Conservation (phyloP, 192 early-diverging fungal species). For the Mortierella hygrophila region DNA sequence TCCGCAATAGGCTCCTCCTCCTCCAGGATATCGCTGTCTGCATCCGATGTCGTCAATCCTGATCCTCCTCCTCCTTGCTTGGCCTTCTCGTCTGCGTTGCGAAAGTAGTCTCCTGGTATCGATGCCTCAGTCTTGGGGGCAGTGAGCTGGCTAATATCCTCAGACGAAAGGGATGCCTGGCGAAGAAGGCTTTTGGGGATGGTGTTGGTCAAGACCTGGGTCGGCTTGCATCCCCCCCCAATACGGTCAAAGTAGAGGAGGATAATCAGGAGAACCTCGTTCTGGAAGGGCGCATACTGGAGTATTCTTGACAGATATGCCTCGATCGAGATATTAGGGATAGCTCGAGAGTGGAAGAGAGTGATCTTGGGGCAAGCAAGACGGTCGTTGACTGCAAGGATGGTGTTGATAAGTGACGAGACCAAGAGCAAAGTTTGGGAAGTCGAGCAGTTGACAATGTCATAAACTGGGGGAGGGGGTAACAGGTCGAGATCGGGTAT, state of each 20-base stretch:
- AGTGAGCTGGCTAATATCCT: slow-evolving; percentile 31
- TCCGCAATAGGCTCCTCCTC: slow-evolving; percentile 53
- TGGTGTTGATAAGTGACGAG: slow-evolving; percentile 62
- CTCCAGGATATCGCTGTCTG: slow-evolving; percentile 20
- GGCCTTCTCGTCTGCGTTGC: slow-evolving; percentile 23
- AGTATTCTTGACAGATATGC: slow-evolving; percentile 77
- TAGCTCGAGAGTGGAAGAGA: slow-evolving; percentile 77
- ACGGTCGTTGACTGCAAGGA: slow-evolving; percentile 64
- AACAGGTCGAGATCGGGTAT: slow-evolving; percentile 51
- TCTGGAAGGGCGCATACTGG: slow-evolving; percentile 76
- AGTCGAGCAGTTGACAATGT: slow-evolving; percentile 63
- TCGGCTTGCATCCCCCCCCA: slow-evolving; percentile 54
- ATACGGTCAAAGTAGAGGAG: slow-evolving; percentile 85
- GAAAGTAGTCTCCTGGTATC: not conserved
- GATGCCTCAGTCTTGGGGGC: not conserved
- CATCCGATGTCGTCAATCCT: not conserved
- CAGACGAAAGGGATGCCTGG: slow-evolving; percentile 36
- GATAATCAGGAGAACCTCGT: slow-evolving; percentile 74
- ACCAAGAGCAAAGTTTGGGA: slow-evolving; percentile 62
- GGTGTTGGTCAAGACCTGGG: slow-evolving; percentile 48
- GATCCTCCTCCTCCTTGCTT: slow-evolving; percentile 17
- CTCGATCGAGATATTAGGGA: slow-evolving; percentile 73
- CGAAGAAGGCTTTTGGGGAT: slow-evolving; percentile 46
- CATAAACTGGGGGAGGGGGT: slow-evolving; percentile 52
- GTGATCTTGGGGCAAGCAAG: slow-evolving; percentile 61